Evolutionary conservation across 192 early-diverging fungal genomes (phyloP), one percentile per base, ranked within the genome.

Genomic region (Endogone sp.): DNA sequence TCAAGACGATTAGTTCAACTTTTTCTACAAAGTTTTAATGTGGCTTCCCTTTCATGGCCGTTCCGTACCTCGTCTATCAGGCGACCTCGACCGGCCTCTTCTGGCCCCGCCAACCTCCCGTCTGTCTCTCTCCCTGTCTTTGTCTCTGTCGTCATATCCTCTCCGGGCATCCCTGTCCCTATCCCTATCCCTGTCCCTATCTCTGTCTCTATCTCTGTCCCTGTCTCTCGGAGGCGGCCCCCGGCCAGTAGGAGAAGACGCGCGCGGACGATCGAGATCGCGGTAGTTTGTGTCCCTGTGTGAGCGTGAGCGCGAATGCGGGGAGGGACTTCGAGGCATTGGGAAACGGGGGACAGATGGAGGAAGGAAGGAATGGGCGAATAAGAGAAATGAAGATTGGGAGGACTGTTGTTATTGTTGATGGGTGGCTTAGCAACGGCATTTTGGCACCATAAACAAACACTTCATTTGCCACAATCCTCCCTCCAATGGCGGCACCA

Each of bases 271-370:
- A 22, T 55, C 65, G 27, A 29, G 4, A 29, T 67, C 20, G 28
- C 64, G 56, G 56, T 26, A 71, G 21, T 71, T 64, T 29, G 57
- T 56, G 37, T 65, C 64, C 22, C 66, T 55, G 24, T 67, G 66
- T 2, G 23, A 26, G 55, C 54, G 37, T 13, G 28, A 28, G 30
- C 60, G 60, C 4, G 49, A 3, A 20, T 60, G 72, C 29, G 72
- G 68, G 6, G 72, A 70, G 29, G 69, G 30, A 25, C 68, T 65
- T 9, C 63, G 64, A 29, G 60, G 49, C 72, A 74, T 71, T 10
- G 30, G 1, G 49, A 66, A n/a, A 30, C 59, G 29, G 56, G 56
- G 30, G 11, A 24, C 27, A 70, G 25, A 24, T 27, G 56, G 29
- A 44, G 3, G 31, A 49, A 68, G 29, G 26, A 57, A 32, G n/a